phyloP scores from a whole-genome alignment of 768 basidiomycete genomes.

The Leccinum olivaceopallidum region DNA sequence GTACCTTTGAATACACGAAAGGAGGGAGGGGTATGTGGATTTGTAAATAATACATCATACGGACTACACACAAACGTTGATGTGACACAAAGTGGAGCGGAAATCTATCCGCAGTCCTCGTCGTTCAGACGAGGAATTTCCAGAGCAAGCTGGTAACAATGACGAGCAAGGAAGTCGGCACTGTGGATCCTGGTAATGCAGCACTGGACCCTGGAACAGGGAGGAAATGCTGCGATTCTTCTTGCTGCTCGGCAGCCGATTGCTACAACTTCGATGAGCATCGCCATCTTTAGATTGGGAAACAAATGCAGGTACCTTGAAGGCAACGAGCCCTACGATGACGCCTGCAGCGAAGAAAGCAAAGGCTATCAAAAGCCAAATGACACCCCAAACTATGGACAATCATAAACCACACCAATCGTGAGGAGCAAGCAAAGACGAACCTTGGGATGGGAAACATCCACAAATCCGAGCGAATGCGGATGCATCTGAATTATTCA shows the following conservation, averaged over 20 bases:
- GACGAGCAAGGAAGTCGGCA: slow-evolving; percentile 25
- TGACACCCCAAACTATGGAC: slow-evolving; percentile 76
- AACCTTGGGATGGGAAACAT: slow-evolving; percentile 82
- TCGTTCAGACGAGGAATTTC: slow-evolving; percentile 22
- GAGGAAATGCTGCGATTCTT: slow-evolving; percentile 55
- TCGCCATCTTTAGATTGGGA: background rate
- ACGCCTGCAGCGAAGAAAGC: slow-evolving; percentile 75
- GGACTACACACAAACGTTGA: background rate
- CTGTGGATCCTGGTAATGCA: slow-evolving; percentile 31
- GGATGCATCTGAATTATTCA: slow-evolving; percentile 86
- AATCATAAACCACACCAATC: slow-evolving; percentile 5
- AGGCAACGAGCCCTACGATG: slow-evolving; percentile 74
- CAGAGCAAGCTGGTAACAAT: slow-evolving; percentile 26
- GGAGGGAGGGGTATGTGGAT: too few species aligned
- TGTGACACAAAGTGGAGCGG: background rate
- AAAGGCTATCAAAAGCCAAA: slow-evolving; percentile 80
- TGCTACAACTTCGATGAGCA: slow-evolving; percentile 40
- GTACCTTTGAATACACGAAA: background rate
- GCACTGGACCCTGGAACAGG: slow-evolving; percentile 56
- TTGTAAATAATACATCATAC: slow-evolving; percentile 10
- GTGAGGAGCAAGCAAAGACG: slow-evolving; percentile 1
- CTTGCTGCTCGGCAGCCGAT: slow-evolving; percentile 55
- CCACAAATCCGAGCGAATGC: slow-evolving; percentile 84
- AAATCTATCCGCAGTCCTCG: background rate
- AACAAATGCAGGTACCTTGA: slow-evolving; percentile 61